Base-by-base conservation (phyloP, 139 green algal genomes). In the Chlamydomonas sp. region DNA sequence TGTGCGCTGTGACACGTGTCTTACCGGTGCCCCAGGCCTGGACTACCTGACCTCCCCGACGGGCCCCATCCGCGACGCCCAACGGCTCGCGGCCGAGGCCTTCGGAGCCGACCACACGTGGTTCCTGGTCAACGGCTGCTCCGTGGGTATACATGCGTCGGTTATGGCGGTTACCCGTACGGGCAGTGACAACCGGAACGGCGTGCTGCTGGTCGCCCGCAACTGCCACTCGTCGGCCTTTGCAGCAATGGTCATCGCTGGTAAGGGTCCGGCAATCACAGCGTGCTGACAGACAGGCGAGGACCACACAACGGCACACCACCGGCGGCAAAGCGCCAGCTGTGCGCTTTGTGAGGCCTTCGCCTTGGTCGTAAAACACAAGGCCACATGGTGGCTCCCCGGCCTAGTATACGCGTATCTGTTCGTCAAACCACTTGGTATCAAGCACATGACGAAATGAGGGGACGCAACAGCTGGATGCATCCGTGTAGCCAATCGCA, bases 91-190 rank as follows among this genome's bases (percentile, higher is more conserved):
- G 49, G 95, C 96, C 20, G 20, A 18, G 6, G 77, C 91, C 4
- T 98, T 98, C 93, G 96, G 96, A 17, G 94, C 96, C 0, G 92
- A 95, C 2, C 61, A 83, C 59, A 97, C 96, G 12, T 98, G 92
- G 89, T 98, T 99, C 69, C 90, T 99, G 61, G 97, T 99, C 59
- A 99, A 99, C 86, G 97, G 97, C 83, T 95, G 91, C 87, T 98
- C 93, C 0, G 91, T 75, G 0, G 97, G 96, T 72, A 93, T 99
- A 20, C 95, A 96, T 59, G 95, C 94, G 1, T 93, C 95, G 3
- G 86, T 96, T 10, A 90, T 94, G 86, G 95, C 96, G 0, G 79
- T 81, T 16, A 74, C 89, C 12, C 63, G 69, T 18, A 59, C 2
- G 49, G n/a, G 76, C 7, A 90, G 92, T n/a, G 79, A 97, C 3